Percentiles rank a stretch among this genome's conserved stretches.
Conservation (phyloP, 768 basidiomycete species). For the Rhizopogon roseolus region DNA sequence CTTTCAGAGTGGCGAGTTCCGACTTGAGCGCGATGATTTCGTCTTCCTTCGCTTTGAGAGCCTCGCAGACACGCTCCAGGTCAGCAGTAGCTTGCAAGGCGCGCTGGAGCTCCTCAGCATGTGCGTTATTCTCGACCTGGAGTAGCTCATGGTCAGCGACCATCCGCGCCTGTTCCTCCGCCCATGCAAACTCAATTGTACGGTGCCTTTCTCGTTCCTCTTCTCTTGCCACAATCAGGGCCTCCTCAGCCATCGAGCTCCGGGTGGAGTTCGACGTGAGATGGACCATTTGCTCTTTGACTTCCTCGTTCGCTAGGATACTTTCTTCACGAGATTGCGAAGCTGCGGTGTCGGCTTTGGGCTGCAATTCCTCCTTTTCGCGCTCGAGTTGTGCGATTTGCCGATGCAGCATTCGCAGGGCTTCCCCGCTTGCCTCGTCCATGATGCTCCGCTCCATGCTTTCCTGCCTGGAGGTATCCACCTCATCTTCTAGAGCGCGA, state of each 20-base stretch:
- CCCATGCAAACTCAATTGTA: conserved; percentile 39
- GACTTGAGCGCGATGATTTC: conserved; percentile 46
- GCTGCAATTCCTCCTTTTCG: conserved; percentile 44
- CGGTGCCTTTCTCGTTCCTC: conserved; percentile 37
- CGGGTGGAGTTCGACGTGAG: conserved; percentile 25
- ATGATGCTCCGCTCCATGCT: conserved; percentile 80
- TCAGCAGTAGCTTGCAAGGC: background rate
- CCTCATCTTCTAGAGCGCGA: conserved; percentile 74
- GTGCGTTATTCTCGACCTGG: conserved; percentile 38
- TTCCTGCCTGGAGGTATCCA: conserved; percentile 79
- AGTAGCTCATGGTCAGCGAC: conserved; percentile 35
- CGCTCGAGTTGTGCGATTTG: conserved; percentile 75
- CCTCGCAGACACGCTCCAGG: conserved; percentile 36
- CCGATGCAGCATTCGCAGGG: conserved; percentile 72
- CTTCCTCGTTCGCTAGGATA: too few relatives aligned
- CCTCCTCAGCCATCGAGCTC: conserved; percentile 8
- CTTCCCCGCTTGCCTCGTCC: conserved; percentile 76
- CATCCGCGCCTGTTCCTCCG: conserved; percentile 47
- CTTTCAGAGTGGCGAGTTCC: conserved; percentile 27
- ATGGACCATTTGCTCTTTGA: conserved; percentile 59
- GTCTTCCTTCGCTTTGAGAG: conserved; percentile 37
- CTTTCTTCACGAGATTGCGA: too few relatives aligned
- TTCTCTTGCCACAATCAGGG: conserved; percentile 28
- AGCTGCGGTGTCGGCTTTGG: too few relatives aligned
- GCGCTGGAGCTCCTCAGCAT: conserved; percentile 33